A percentile compares a stretch with the other conserved stretches of the same genome.
Evolutionary conservation across 441 rosid genomes (phyloP).

Genomic region (Kokia cookei): DNA sequence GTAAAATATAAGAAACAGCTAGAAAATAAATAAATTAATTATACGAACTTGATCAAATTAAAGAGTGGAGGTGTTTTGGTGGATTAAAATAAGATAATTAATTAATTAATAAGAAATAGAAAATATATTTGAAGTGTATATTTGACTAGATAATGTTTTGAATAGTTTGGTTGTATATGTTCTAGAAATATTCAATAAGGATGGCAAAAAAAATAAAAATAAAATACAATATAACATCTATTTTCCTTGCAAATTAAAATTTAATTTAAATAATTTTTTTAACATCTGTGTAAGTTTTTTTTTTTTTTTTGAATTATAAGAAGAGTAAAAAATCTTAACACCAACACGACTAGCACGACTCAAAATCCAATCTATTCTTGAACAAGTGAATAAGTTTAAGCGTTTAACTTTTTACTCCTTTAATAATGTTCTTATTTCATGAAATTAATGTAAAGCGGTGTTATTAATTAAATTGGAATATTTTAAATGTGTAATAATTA

Average conservation of each 20-base stretch:
- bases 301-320: too few species aligned
- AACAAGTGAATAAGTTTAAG: too few species aligned
- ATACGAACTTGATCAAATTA: background rate
- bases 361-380: too few species aligned
- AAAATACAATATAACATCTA: background rate
- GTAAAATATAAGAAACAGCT: background rate
- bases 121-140: background rate
- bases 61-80: background rate
- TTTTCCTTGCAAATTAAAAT: background rate
- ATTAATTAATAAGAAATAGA: background rate
- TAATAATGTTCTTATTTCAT: too few species aligned
- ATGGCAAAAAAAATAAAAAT: background rate
- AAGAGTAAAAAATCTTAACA: too few species aligned
- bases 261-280: too few species aligned
- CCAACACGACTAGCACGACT: too few species aligned
- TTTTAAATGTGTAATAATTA: too few species aligned
- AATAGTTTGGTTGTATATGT: background rate
- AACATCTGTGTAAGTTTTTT: too few species aligned
- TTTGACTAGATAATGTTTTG: background rate
- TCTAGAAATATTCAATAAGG: constrained; percentile 3
- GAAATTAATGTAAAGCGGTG: too few species aligned
- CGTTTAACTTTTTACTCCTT: too few species aligned
- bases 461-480: too few species aligned
- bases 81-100: background rate
- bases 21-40: background rate